Base-by-base conservation (phyloP, 352 stramenopile species). In the Phytophthora sp. region DNA sequence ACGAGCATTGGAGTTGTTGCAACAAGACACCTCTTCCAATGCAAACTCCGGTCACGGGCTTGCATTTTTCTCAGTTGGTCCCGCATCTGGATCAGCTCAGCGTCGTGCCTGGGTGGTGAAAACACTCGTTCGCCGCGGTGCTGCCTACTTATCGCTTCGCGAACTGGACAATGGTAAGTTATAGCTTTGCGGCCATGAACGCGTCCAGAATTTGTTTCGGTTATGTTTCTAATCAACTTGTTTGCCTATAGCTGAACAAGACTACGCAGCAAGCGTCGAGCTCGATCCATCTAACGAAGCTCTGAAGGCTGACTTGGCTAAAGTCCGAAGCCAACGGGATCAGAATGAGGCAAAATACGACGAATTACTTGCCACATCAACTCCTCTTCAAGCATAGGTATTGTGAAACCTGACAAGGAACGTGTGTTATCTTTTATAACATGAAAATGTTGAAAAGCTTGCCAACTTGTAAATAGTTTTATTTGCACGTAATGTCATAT, bases 91-190 rank as follows among this genome's bases (percentile, higher is more conserved):
- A 1, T 82, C 80, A 15, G 17, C 44, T 4, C 79, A 90, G 55
- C 80, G 86, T n/a, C 77, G 82, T 13, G 66, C 55, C 11, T 94
- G 83, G 80, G 86, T 94, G 0, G 55, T 94, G n/a, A 88, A 89
- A 59, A 92, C 84, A 1, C 67, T 94, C 3, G 79, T 92, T 31
- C 76, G 82, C 46, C 79, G 86, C 10, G 86, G 80, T 30, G 78
- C 79, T 5, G 86, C 82, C 7, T 74, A 77, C 27, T 58, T 68
- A 17, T 73, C 62, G 6, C 72, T 82, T 49, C 39, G 54, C 2
- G 27, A 79, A 7, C 79, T 73, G 37, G 37, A 65, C 0, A 63
- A 74, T 76, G 85, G 84, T 88, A 34, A 21, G 65, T 24, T n/a
- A n/a, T n/a, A n/a, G n/a, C n/a, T n/a, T n/a, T n/a, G n/a, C n/a